Evolutionary conservation across 1,139 yeast species (phyloP).

Genomic region (Chernovozyma aurita): DNA sequence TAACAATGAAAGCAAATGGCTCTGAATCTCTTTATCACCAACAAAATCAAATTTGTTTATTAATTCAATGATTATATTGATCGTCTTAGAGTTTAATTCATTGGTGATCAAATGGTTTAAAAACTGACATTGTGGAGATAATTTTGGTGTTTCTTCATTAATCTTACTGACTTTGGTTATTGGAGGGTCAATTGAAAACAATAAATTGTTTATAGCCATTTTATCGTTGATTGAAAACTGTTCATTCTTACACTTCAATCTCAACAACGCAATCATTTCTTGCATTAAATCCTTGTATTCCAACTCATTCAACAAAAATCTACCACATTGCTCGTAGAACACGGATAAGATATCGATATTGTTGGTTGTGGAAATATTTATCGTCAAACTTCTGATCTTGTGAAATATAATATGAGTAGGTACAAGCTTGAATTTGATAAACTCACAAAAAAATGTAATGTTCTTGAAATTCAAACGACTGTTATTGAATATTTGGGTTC

Average conservation of each 20-base stretch:
- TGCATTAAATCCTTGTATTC: constrained; percentile 59
- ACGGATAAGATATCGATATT: constrained; percentile 64
- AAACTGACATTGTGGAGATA: constrained; percentile 45
- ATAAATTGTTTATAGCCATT: constrained; percentile 56
- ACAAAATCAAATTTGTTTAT: constrained; percentile 46
- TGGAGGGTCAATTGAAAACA: constrained; percentile 62
- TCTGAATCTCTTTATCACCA: constrained; percentile 31
- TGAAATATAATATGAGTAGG: constrained; percentile 72
- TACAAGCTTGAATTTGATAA: constrained; percentile 73
- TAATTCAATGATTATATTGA: constrained; percentile 30
- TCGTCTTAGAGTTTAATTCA: constrained; percentile 43
- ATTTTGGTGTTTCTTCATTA: constrained; percentile 14
- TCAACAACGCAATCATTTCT: constrained; percentile 58
- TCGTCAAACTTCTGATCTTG: constrained; percentile 54
- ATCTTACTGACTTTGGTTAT: constrained; percentile 22
- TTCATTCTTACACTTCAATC: constrained; percentile 46
- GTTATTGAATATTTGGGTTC: constrained; percentile 51
- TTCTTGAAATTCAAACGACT: constrained; percentile 47
- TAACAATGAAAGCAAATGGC: constrained; percentile 48
- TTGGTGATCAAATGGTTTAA: constrained; percentile 45
- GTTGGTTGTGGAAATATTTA: constrained; percentile 47
- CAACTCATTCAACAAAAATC: constrained; percentile 56
- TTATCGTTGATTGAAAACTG: constrained; percentile 53
- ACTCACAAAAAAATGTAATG: constrained; percentile 64
- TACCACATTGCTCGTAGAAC: constrained; percentile 72